Base-by-base conservation (phyloP, 2,329 filamentous ascomycete species). In the Dryadomyces quercus-mongolicae region DNA sequence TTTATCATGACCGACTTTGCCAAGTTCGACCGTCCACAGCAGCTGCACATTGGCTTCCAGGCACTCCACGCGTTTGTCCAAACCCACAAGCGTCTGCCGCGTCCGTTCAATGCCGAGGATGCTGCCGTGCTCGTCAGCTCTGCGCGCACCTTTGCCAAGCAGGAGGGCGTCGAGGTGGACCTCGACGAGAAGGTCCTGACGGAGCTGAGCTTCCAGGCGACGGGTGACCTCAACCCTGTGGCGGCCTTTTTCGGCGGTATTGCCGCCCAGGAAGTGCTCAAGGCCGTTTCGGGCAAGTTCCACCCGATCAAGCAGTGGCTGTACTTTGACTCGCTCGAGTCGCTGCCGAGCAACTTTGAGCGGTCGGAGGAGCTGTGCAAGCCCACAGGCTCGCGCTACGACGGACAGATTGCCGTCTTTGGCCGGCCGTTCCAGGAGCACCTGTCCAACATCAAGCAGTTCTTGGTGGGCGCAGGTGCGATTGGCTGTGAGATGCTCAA, bases 401-500 rank as follows among this genome's bases (percentile, higher is more conserved):
- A 98, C 68, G 93, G 93, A 3, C 93, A 98, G 66, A 95, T 98
- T 65, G 92, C 89, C 2, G 93, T 98, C 1, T 95, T 98, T 61
- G 93, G 93, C 58, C 85, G 81, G 63, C 88, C 95, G 59, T 98
- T 85, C 70, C 93, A 98, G 70, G 86, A 95, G 52, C 96, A 95
- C 76, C 80, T 98, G 61, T 81, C 85, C 57, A 95, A 96, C 63
- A 71, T 93, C 58, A 93, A 85, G 64, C 83, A 97, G 63, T 98
- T 98, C 74, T 77, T 98, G 54, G 93, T 98, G 55, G 93, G 93
- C 61, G 89, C 93, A 49, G 93, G 93, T 63, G 93, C 94, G 59
- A 98, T 98, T 67, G 93, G 93, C 48, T 98, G 93, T 65, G 93
- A 98, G 67, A 98, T 97, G 86, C 74, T 98, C 61, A 98, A 98